Evolutionary conservation across 495 filamentous ascomycete species (phyloP), one percentile per base, ranked within the genome.

Genomic region (Umbilicaria muhlenbergii): DNA sequence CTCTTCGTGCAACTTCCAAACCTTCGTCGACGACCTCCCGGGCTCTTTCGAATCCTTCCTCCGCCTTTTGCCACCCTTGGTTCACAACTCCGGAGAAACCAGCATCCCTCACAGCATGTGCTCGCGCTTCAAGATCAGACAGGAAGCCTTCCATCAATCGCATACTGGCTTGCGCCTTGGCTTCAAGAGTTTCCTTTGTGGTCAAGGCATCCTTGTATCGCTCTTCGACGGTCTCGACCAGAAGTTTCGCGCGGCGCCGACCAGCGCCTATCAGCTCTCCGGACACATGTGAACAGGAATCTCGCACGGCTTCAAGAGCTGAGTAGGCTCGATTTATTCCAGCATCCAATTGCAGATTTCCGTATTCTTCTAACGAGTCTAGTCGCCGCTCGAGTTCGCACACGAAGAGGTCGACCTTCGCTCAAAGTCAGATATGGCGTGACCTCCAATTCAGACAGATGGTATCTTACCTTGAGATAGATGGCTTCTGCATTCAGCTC

Each of bases 221-320:
- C 11, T 71, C 74, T 56, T 99, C 91, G n/a, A 99, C 68, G 2
- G 86, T 93, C 45, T 96, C 91, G 14, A 99, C 86, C 59, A 96
- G 74, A 36, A 94, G 76, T 50, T 81, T 80, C 34, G 93, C 83
- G 38, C 85, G 74, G 48, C 83, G 77, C 42, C 80, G 78, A 19
- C 91, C 87, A 36, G 84, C 83, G 24, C 83, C 92, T 58, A 95
- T 81, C 34, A 94, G 71, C 48, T 86, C 87, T 44, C 83, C 88
- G 7, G 88, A 92, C n/a, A 87, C 84, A 45, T 86, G 73, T 6
- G 83, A 86, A 58, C 91, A 99, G 47, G 83, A 78, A 49, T 82
- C 77, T 44, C 85, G 75, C 3, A 99, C 86, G 12, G 88, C 82
- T 53, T 89, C 82, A 12, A 99, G 64, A 0, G 87, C 91, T 5